A percentile compares a stretch with the other conserved stretches of the same genome.
Evolutionary conservation across 768 basidiomycete genomes (phyloP).

Genomic region (Serendipita vermifera): DNA sequence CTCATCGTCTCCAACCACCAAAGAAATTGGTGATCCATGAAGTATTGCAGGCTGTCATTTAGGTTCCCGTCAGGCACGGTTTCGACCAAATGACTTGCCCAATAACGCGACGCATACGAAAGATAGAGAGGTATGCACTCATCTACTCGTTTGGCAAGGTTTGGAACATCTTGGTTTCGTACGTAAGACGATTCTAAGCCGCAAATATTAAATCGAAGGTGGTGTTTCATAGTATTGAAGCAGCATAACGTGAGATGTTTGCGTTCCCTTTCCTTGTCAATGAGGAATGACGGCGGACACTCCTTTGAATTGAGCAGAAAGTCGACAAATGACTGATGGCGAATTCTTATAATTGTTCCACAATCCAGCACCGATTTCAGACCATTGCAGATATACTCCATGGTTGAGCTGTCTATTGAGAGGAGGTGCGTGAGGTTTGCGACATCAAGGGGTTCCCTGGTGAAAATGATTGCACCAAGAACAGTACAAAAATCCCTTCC

Average conservation of each 20-base stretch:
- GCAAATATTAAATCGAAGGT: constrained; percentile 6
- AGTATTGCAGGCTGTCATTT: neutral
- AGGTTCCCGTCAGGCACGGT: neutral
- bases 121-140: neutral
- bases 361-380: neutral
- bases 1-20: neutral
- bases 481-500: neutral
- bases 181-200: neutral
- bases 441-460: neutral
- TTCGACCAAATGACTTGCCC: neutral
- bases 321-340: constrained; percentile 6
- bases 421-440: neutral
- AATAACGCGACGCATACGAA: neutral
- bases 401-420: neutral
- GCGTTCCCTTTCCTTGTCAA: too few relatives aligned
- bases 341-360: neutral
- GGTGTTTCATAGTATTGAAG: neutral
- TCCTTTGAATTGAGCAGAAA: neutral
- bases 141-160: neutral
- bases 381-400: constrained; percentile 1
- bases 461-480: neutral
- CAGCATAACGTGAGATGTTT: neutral
- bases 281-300: neutral
- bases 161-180: neutral
- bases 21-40: neutral